Conservation (phyloP, 139 green algal genomes). For the Trebouxia sp. region DNA sequence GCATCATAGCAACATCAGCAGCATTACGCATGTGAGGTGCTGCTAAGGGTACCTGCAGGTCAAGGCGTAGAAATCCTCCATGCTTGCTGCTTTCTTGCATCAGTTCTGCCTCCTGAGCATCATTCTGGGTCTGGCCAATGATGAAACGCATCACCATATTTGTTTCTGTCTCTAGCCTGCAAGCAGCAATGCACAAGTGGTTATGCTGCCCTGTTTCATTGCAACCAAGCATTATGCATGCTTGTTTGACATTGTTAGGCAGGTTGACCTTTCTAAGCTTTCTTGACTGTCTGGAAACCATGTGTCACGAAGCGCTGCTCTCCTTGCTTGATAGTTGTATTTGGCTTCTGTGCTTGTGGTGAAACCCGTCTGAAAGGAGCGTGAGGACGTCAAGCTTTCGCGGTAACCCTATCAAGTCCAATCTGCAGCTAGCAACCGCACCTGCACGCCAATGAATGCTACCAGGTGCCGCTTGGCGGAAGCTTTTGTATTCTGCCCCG, state of each 20-base stretch:
- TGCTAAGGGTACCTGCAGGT: slow-evolving; percentile 17
- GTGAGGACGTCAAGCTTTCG: too few species aligned
- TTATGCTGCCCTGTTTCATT: not conserved
- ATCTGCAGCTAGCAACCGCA: not conserved
- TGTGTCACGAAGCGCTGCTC: slow-evolving; percentile 47
- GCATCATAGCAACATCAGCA: too few species aligned
- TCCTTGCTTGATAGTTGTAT: slow-evolving; percentile 37
- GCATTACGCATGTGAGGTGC: too few species aligned
- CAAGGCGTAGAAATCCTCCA: slow-evolving; percentile 63
- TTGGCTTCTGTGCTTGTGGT: slow-evolving; percentile 1
- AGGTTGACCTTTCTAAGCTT: slow-evolving; percentile 20
- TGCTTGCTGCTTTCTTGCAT: slow-evolving; percentile 38
- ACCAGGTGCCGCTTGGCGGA: not conserved
- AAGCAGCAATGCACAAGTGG: not conserved
- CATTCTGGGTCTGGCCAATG: slow-evolving; percentile 47
- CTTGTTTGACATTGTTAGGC: too few species aligned
- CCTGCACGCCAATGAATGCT: slow-evolving; percentile 14
- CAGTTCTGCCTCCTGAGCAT: slow-evolving; percentile 38
- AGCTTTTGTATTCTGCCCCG: too few species aligned
- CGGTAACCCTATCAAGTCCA: too few species aligned
- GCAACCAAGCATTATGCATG: not conserved
- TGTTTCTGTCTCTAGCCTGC: slow-evolving; percentile 43
- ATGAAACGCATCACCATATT: slow-evolving; percentile 66
- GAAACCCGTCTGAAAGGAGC: slow-evolving; percentile 52
- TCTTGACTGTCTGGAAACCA: slow-evolving; percentile 56